Evolutionary conservation across 202 grass and related monocot genomes (phyloP), one percentile per base, ranked within the genome.

Genomic region (Panicum virgatum): DNA sequence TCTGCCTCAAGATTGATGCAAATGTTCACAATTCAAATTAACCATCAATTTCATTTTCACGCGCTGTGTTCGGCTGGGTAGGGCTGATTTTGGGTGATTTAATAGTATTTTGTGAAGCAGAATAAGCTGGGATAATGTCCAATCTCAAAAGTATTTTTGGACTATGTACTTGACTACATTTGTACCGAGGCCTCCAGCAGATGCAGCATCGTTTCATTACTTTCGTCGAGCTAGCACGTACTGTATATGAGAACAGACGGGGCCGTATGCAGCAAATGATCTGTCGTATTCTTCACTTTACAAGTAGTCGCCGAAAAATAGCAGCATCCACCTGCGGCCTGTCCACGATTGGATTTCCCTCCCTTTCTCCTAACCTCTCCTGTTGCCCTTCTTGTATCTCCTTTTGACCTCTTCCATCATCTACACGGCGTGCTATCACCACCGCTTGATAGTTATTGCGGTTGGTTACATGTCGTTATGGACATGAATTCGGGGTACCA

Each of bases 401-500:
- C 13, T 44, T 44, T 66, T 54, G 71, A 83, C 81, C 61, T 64
- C 45, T 73, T 60, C 44, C 32, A 65, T 54, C 20, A 36, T 19
- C 56, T 3, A 38, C 53, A 40, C 5, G 42, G 4, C 43, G 3
- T 34, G 40, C 52, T 26, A 69, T 69, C 57, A 15, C 15, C 51
- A 7, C 25, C 40, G 8, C 83, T 63, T 62, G 61, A 68, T 30
- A 65, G 39, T 80, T 75, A 76, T 36, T 19, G 56, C 53, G 30
- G 82, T 81, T 80, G 68, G 86, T 88, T 54, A 23, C 51, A 62
- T 38, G 86, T 88, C 86, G 43, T 43, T 88, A n/a, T 62, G 80
- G 25, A 51, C 10, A 10, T 2, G 37, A 27, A 57, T 12, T 13
- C 58, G 18, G 18, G 15, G 54, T 11, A 27, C 36, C 72, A 9